These are phyloP conservation scores for Naegleria gruberi DNA, from an alignment of 208 protist species.

Conservation along the genomic window DNA sequence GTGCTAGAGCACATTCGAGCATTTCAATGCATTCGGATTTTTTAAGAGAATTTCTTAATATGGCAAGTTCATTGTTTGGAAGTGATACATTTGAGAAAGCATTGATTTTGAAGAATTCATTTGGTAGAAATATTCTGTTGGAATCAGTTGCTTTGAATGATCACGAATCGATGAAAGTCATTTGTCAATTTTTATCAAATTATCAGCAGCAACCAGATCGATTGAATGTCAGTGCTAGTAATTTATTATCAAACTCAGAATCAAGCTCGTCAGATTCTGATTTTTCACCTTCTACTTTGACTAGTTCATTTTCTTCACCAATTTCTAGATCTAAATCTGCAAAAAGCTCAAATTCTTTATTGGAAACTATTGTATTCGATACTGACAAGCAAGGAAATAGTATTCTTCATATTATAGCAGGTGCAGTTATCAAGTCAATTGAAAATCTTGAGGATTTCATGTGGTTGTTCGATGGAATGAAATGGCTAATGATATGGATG, in stretches of 20 bases:
- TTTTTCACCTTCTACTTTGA: neutral
- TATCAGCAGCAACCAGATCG: neutral
- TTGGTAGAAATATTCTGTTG: neutral
- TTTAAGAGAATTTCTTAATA: neutral
- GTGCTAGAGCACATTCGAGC: neutral
- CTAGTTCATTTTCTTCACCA: neutral
- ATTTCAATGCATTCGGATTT: neutral
- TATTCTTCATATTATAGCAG: neutral
- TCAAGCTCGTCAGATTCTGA: neutral
- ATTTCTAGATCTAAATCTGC: neutral
- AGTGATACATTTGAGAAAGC: neutral
- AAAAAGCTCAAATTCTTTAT: neutral
- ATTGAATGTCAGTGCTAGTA: too few species aligned
- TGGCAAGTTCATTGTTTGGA: neutral
- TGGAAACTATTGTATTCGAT: neutral
- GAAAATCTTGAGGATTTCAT: neutral
- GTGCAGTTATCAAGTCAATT: neutral
- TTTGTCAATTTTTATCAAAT: neutral
- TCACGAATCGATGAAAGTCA: neutral
- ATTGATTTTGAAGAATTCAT: neutral
- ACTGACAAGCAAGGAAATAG: neutral
- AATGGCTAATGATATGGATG: neutral
- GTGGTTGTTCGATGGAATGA: neutral
- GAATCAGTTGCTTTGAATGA: neutral
- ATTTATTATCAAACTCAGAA: too few species aligned